Conservation (phyloP, 495 filamentous ascomycete genomes). For the Neurospora hispaniola region DNA sequence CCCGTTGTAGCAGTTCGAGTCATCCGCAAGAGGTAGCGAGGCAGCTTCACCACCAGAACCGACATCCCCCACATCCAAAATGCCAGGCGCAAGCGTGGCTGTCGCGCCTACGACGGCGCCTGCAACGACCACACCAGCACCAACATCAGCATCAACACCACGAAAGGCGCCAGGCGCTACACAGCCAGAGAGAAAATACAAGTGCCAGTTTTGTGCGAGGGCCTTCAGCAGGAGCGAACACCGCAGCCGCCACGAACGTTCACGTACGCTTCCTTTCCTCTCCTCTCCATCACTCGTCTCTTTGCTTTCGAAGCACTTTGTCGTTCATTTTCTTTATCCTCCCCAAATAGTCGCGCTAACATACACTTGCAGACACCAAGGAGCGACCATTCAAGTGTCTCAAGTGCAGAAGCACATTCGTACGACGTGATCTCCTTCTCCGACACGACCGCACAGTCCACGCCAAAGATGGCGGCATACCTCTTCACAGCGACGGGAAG, state of each 20-base stretch:
- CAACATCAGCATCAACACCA: constrained; percentile 49
- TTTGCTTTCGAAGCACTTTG: background rate
- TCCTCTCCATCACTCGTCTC: background rate
- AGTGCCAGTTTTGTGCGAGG: constrained; percentile 96
- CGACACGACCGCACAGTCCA: constrained; percentile 98
- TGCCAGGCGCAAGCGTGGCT: constrained; percentile 57
- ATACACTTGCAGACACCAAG: constrained; percentile 67
- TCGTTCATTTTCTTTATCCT: background rate
- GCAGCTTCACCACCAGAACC: constrained; percentile 14
- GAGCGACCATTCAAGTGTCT: constrained; percentile 97
- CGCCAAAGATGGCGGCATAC: constrained; percentile 94
- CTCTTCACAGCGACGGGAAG: constrained; percentile 89
- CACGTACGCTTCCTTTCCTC: constrained; percentile 60
- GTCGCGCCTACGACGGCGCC: constrained; percentile 27
- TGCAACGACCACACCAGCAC: constrained; percentile 23
- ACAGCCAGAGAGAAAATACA: constrained; percentile 85
- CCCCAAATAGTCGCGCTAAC: constrained; percentile 2
- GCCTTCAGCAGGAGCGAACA: constrained; percentile 97
- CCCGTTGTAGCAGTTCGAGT: constrained; percentile 17
- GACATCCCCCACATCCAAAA: constrained; percentile 35
- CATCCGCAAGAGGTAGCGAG: background rate
- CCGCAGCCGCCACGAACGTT: constrained; percentile 91
- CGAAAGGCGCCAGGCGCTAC: constrained; percentile 50
- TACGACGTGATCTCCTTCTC: constrained; percentile 88
- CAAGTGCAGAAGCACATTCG: constrained; percentile 97